Evolutionary conservation across 306 rosid genomes (phyloP).

Genomic region (Cotoneaster glaucophyllus): DNA sequence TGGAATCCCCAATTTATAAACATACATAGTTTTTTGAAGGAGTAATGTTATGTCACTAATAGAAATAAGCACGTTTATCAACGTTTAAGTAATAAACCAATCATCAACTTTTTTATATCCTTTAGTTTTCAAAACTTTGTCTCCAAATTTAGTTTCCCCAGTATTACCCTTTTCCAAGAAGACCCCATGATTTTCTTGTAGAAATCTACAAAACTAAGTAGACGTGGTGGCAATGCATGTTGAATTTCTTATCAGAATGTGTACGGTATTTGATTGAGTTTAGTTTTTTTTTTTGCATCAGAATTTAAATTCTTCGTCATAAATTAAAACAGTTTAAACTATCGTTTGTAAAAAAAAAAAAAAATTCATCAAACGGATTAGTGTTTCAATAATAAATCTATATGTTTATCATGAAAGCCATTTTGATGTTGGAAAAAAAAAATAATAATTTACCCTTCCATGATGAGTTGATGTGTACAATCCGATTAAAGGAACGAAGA

Average conservation of each 20-base stretch:
- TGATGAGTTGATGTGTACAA: not conserved
- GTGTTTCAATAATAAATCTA: too few relatives aligned
- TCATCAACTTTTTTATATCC: too few relatives aligned
- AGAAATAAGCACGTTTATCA: too few relatives aligned
- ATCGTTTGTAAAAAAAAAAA: too few relatives aligned
- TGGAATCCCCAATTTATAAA: not conserved
- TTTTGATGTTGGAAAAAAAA: not conserved
- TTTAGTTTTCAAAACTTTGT: too few relatives aligned
- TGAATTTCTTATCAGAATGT: not conserved
- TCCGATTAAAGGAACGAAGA: not conserved
- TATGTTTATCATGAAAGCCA: not conserved
- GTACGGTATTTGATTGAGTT: not conserved
- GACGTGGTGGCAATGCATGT: not conserved
- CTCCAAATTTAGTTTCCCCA: too few relatives aligned
- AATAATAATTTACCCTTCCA: not conserved
- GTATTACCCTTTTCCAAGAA: not conserved
- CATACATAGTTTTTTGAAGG: not conserved
- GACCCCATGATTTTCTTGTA: not conserved
- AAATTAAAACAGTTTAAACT: too few relatives aligned
- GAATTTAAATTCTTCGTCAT: too few relatives aligned
- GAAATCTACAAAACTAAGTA: not conserved
- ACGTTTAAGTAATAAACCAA: too few relatives aligned
- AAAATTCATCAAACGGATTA: too few relatives aligned
- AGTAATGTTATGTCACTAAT: too few relatives aligned
- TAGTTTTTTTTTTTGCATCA: accelerated